These are phyloP conservation scores for Jackrogersella multiformis DNA, from an alignment of 495 filamentous ascomycete genomes.

Conservation along the genomic window DNA sequence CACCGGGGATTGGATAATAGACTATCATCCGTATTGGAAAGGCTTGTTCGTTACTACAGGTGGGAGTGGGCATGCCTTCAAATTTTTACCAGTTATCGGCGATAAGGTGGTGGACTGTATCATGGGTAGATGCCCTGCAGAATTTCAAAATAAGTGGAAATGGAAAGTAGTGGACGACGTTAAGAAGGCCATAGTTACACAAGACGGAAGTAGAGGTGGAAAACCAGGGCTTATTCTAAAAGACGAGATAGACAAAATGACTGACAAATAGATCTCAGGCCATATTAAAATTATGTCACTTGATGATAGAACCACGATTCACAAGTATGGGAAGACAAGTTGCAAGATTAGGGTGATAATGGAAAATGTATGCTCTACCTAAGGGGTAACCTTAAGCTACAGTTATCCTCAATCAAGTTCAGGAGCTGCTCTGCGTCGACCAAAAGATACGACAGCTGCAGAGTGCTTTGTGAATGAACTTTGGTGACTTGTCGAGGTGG, in stretches of 20 bases:
- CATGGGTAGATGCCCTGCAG: constrained; percentile 62
- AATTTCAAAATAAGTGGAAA: constrained; percentile 72
- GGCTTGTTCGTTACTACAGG: constrained; percentile 84
- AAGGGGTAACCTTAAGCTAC: constrained; percentile 4
- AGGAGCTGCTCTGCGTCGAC: background rate
- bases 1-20: constrained; percentile 80
- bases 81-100: constrained; percentile 87
- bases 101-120: constrained; percentile 78
- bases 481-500: background rate
- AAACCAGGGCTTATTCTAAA: constrained; percentile 61
- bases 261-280: background rate
- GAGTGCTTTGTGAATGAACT: background rate
- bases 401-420: background rate
- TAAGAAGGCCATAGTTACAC: constrained; percentile 54
- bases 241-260: constrained; percentile 57
- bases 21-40: constrained; percentile 73
- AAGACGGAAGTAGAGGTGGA: constrained; percentile 75
- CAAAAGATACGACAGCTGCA: background rate
- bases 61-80: constrained; percentile 87
- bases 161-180: constrained; percentile 61
- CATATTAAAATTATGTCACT: background rate
- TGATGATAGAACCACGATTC: background rate
- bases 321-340: background rate
- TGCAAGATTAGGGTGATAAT: background rate
- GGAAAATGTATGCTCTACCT: constrained; percentile 14